Conservation (phyloP, 495 filamentous ascomycete species). For the Penicillium manginii region DNA sequence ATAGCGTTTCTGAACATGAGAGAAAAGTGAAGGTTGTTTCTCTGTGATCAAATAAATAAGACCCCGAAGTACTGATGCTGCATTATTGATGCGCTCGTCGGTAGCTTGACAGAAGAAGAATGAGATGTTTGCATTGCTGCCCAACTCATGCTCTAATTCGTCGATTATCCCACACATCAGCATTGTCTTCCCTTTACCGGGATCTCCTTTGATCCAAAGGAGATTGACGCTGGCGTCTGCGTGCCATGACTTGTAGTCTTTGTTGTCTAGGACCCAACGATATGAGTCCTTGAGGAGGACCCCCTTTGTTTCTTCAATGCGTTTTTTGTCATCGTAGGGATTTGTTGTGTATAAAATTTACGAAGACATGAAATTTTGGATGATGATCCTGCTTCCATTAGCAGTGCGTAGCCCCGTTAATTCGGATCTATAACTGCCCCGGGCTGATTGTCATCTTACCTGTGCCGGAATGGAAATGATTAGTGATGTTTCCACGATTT, state of each 20-base stretch:
- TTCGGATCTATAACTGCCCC: neutral
- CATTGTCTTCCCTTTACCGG: conserved; percentile 41
- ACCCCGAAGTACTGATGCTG: conserved; percentile 43
- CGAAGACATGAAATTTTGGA: neutral
- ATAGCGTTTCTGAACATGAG: conserved; percentile 29
- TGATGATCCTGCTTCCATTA: neutral
- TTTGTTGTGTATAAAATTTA: conserved; percentile 5
- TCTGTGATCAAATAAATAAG: conserved; percentile 42
- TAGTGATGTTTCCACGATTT: neutral
- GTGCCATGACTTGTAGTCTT: conserved; percentile 30
- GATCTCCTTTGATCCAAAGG: conserved; percentile 30
- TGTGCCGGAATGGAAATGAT: neutral
- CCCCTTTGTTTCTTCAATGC: conserved; percentile 21
- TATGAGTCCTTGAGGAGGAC: conserved; percentile 43
- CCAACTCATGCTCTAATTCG: conserved; percentile 23
- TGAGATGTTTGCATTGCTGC: conserved; percentile 22
- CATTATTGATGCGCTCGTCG: conserved; percentile 37
- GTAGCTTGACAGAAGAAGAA: conserved; percentile 56
- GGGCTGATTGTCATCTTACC: neutral
- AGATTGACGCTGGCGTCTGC: conserved; percentile 1
- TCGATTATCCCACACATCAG: conserved; percentile 45
- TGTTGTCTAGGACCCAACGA: conserved; percentile 43
- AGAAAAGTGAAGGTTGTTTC: conserved; percentile 36
- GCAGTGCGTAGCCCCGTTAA: neutral
- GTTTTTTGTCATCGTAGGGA: conserved; percentile 6